A percentile compares a stretch with the other conserved stretches of the same genome.
Conservation (phyloP, 2,329 filamentous ascomycete species). For the Aspergillus sp. region DNA sequence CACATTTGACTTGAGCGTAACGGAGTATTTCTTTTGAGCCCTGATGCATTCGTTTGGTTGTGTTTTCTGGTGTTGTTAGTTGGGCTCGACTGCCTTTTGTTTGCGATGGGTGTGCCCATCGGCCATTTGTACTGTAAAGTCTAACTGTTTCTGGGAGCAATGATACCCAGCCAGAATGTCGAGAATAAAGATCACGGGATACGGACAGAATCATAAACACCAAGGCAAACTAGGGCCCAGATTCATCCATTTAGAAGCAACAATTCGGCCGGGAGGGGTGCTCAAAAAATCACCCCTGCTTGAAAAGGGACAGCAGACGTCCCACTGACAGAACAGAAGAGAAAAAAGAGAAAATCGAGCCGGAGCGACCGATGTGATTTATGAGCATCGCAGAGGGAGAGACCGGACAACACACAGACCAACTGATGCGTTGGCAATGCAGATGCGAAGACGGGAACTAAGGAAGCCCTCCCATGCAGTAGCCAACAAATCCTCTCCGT, state of each 20-base stretch:
- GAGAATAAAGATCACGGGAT: background rate
- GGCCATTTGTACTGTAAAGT: background rate
- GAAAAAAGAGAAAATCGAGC: background rate
- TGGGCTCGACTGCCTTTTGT: background rate
- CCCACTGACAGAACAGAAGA: background rate
- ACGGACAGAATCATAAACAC: background rate
- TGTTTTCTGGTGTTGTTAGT: slow-evolving; percentile 3
- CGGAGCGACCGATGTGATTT: slow-evolving; percentile 11
- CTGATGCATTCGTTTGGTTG: background rate
- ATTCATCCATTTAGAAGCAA: background rate
- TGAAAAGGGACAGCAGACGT: background rate
- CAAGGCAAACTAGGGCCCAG: too few relatives aligned
- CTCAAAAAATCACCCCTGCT: background rate
- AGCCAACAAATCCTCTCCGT: slow-evolving; percentile 17
- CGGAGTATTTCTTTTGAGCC: background rate
- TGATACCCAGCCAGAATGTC: background rate
- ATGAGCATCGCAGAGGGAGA: slow-evolving; percentile 10
- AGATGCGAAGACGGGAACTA: slow-evolving; percentile 25
- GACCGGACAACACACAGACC: slow-evolving; percentile 23
- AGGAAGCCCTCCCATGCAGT: slow-evolving; percentile 14
- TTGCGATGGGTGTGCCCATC: slow-evolving; percentile 7
- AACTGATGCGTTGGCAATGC: slow-evolving; percentile 30
- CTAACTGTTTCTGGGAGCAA: background rate
- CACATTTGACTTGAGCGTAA: slow-evolving; percentile 14
- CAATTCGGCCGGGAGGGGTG: background rate